Base-by-base conservation (phyloP, 106 monocot genomes). In the Vanilla planifolia region DNA sequence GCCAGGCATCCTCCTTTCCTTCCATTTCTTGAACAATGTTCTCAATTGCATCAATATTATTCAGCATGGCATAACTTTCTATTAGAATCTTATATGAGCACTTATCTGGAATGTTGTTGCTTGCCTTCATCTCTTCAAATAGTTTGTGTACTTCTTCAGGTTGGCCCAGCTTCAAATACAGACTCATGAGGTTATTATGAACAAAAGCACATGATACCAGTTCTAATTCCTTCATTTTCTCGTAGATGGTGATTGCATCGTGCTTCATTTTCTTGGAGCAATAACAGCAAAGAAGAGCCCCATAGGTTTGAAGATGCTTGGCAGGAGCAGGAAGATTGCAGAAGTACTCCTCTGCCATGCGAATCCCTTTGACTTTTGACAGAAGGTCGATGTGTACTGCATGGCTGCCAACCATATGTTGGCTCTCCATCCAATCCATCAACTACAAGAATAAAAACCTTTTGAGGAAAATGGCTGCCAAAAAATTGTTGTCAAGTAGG, bases 401-500 rank as follows among this genome's bases (percentile, higher is more conserved):
- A 55, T 69, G 51, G 57, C 51, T 61, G 57, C 66, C 33, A 21
- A 47, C 60, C 30, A 76, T 57, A 16, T 72, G 64, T 21, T 37
- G 64, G 1, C 20, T 60, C 16, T 81, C 76, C 81, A 81, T 77
- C 81, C 81, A 81, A 62, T 81, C 63, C 46, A 69, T 68, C 24
- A 81, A 43, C 81, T 81, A 65, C 45, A 16, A 48, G 47, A 11
- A 55, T 40, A 10, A 42, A 8, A 27, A 48, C 7, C 15, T 8
- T 14, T 2, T 60, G 14, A 39, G 36, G 11, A 1, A 60, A 41
- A 17, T 16, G 16, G 40, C 17, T 4, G 9, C 5, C 8, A 20
- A 14, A 41, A 23, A 2, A 40, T 60, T 20, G 24, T 13, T 23
- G 33, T 20, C 15, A 4, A 19, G 16, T n/a, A 34, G 57, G 20